phyloP scores from a whole-genome alignment of 129 eudicot genomes.

The Logfia minima region DNA sequence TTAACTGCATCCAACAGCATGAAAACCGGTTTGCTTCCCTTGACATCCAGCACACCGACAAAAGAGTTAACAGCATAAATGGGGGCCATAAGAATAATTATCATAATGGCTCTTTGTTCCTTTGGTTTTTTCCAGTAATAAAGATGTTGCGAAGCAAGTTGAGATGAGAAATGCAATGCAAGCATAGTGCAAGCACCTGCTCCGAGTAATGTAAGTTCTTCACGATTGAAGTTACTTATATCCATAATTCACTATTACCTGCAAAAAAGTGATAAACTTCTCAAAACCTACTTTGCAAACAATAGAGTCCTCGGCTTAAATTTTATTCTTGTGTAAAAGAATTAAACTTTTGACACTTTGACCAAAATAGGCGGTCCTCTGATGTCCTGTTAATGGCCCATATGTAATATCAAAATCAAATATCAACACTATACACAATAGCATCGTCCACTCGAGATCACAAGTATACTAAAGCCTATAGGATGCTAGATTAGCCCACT shows the following conservation, averaged over 20 bases:
- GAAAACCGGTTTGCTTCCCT: constrained; percentile 55
- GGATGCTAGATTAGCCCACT: no score
- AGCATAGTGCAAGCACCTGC: constrained; percentile 61
- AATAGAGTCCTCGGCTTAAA: no score
- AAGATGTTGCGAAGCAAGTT: constrained; percentile 81
- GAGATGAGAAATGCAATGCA: constrained; percentile 65
- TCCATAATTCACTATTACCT: constrained; percentile 50
- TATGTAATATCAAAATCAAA: no score
- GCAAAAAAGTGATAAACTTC: constrained; percentile 12
- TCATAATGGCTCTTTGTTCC: constrained; percentile 78
- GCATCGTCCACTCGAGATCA: no score
- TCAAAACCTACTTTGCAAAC: background rate
- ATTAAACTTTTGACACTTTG: no score
- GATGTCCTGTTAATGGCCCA: no score
- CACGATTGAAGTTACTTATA: constrained; percentile 53
- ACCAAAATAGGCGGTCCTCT: no score
- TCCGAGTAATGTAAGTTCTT: constrained; percentile 59
- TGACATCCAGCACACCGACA: constrained; percentile 67
- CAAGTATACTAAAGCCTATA: no score
- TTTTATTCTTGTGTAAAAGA: no score
- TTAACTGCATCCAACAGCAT: constrained; percentile 60
- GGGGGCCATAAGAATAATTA: constrained; percentile 76
- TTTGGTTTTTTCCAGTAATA: constrained; percentile 93
- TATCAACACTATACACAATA: no score
- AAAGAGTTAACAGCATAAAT: constrained; percentile 66